A percentile compares a stretch with the other conserved stretches of the same genome.
Conservation (phyloP, 257 asterid species). For the Ilex asprella region DNA sequence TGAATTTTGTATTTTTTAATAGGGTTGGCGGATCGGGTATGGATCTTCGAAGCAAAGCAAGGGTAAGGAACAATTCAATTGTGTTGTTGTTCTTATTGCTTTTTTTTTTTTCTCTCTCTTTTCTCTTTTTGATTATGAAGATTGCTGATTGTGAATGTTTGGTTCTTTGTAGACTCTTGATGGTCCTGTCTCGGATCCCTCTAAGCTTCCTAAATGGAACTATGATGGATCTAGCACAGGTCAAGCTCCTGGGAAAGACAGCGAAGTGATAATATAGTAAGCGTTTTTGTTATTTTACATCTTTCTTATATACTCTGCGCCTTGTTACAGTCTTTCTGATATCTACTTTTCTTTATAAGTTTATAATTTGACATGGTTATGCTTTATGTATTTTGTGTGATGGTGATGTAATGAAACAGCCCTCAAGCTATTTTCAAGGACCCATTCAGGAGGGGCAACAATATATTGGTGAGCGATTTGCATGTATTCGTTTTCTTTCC, state of each 20-base stretch:
- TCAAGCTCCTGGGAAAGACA: slow-evolving; percentile 93
- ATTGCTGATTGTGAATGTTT: slow-evolving; percentile 2
- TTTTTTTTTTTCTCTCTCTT: neutral
- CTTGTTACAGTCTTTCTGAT: neutral
- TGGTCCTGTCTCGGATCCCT: slow-evolving; percentile 59
- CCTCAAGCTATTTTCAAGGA: slow-evolving; percentile 94
- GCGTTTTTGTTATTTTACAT: slow-evolving; percentile 3
- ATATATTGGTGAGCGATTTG: slow-evolving; percentile 57
- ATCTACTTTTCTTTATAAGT: slow-evolving; percentile 1
- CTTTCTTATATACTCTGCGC: neutral
- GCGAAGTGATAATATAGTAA: slow-evolving; percentile 91
- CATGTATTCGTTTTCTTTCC: neutral
- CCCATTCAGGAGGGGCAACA: slow-evolving; percentile 79
- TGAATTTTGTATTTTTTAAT: slow-evolving; percentile 4
- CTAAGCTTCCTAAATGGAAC: slow-evolving; percentile 88
- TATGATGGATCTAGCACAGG: slow-evolving; percentile 94
- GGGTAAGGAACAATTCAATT: slow-evolving; percentile 39
- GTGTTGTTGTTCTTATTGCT: neutral
- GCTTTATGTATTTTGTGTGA: neutral
- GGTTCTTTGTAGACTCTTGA: slow-evolving; percentile 49
- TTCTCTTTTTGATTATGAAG: neutral
- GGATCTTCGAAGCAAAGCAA: slow-evolving; percentile 92
- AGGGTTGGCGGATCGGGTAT: slow-evolving; percentile 97
- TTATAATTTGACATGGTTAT: neutral
- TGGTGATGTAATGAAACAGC: slow-evolving; percentile 29